Base-by-base conservation (phyloP, 805 yeast genomes). In the Metschnikowia bowlesiae region DNA sequence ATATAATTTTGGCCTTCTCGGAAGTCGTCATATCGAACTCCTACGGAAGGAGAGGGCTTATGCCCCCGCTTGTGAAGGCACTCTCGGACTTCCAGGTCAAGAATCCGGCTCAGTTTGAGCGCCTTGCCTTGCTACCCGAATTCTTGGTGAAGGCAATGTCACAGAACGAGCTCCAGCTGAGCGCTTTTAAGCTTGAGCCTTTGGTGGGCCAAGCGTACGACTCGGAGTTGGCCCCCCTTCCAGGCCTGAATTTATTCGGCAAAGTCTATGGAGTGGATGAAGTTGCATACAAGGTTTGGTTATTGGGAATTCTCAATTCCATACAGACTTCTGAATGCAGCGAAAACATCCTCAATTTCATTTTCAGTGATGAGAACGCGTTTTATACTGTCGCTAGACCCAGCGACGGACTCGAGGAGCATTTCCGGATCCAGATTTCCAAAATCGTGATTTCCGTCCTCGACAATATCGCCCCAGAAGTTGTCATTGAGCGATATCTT, bases 381-480 rank as follows among this genome's bases (percentile, higher is more conserved):
- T 75, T 73, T 54, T 66, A 82, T 37, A 58, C 62, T 1, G 84
- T 86, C 2, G 58, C 68, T 31, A 82, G 78, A 59, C 73, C 80
- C 39, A 78, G 81, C 0, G 94, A 87, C 60, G 87, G 88, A 0
- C 68, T 69, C 7, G 96, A 88, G 62, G 94, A 87, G 60, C 68
- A 80, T 67, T 73, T 72, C 47, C 73, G 97, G 53, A 65, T 87
- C 8, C 78, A 76, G 50, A 61, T 82, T 7, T 77, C 82, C 55
- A 77, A 81, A 31, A 71, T 87, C 16, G 57, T 86, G 9, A 53
- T 85, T 13, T 51, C 81, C 2, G 54, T 81, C 9, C 51, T 75
- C 18, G 76, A 73, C 40, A 58, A 64, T 2, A 53, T 76, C 2
- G 60, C 70, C 5, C 42, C 60, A 2, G 50, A 50, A 4, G 26